Conservation (phyloP, 805 yeast genomes). For the Maudiozyma turicensis region DNA sequence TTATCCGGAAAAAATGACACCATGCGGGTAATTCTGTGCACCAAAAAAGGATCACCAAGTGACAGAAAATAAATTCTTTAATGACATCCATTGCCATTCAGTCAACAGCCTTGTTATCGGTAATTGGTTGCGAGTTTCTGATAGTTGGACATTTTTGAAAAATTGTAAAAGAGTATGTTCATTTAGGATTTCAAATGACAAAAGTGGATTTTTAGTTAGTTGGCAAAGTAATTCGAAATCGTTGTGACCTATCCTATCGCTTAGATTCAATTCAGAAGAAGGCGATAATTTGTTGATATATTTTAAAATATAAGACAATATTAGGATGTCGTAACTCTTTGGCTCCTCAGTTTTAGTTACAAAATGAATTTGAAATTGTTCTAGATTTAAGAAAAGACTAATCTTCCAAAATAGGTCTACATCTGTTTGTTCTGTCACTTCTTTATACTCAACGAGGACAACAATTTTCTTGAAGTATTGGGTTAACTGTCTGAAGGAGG, state of each 20-base stretch:
- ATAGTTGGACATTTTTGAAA: background rate
- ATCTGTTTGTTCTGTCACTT: constrained; percentile 7
- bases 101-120: background rate
- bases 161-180: background rate
- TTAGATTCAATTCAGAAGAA: background rate
- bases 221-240: background rate
- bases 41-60: background rate
- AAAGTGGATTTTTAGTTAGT: background rate
- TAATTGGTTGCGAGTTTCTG: background rate
- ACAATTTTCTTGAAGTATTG: constrained; percentile 12
- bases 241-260: background rate
- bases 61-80: background rate
- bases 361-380: constrained; percentile 6
- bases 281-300: background rate
- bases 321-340: background rate
- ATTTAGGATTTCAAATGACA: background rate
- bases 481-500: constrained; percentile 3
- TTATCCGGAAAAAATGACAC: background rate
- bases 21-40: background rate
- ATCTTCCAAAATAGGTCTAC: constrained; percentile 20
- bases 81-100: background rate
- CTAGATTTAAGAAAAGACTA: constrained; percentile 6
- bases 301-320: background rate
- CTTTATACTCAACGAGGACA: constrained; percentile 11
- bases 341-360: background rate